Conservation (phyloP, 139 green algal genomes). For the Tetraselmis chui region DNA sequence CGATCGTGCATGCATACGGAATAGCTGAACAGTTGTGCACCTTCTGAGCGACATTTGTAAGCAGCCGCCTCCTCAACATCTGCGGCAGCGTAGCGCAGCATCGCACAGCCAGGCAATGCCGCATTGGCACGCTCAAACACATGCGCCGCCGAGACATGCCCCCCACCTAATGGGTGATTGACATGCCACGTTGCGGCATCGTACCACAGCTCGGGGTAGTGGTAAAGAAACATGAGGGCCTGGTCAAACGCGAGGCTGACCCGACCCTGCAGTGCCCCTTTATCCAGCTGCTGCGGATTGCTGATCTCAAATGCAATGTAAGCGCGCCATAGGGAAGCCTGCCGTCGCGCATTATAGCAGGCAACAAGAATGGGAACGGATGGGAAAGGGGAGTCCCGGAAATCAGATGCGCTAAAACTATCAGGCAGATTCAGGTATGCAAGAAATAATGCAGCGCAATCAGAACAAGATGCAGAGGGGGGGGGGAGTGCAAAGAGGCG, state of each 20-base stretch:
- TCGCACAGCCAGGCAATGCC: conserved; percentile 50
- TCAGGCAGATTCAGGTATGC: no score
- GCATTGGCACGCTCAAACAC: conserved; percentile 41
- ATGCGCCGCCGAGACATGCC: conserved; percentile 9
- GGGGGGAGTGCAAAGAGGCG: no score
- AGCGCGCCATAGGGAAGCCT: conserved; percentile 50
- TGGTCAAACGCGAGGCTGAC: conserved; percentile 80
- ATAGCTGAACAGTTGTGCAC: no score
- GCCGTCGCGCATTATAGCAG: no score
- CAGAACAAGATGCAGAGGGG: no score
- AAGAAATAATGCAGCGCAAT: no score
- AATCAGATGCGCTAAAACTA: no score
- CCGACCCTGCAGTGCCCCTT: conserved; percentile 24
- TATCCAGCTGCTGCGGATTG: conserved; percentile 66
- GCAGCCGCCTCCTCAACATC: conserved; percentile 55
- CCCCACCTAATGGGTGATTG: conserved; percentile 7
- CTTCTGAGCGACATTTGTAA: neutral
- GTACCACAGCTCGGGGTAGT: conserved; percentile 68
- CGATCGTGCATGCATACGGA: no score
- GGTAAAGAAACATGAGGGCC: conserved; percentile 57
- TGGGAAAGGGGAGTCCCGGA: no score
- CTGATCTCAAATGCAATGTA: conserved; percentile 68
- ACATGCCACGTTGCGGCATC: conserved; percentile 36
- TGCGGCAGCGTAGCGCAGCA: conserved; percentile 72
- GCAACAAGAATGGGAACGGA: no score